Percentiles rank a stretch among this genome's conserved stretches.
Conservation (phyloP, 225 moss, liverwort and hornwort genomes). For the Straminergon stramineum region DNA sequence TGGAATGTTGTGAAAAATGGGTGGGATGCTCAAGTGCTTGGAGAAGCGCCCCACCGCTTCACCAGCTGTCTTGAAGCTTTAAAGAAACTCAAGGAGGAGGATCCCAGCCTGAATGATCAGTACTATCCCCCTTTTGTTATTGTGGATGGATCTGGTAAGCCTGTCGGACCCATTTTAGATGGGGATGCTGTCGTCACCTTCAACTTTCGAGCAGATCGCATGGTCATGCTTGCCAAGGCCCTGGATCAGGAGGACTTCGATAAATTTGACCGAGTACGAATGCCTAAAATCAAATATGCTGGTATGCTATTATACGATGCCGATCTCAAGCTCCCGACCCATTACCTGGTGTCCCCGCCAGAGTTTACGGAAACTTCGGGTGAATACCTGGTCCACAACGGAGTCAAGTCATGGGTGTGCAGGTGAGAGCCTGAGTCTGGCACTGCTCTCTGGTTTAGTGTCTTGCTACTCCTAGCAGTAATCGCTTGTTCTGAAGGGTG, state of each 20-base stretch:
- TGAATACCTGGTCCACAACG: slow-evolving; percentile 86
- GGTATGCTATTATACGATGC: slow-evolving; percentile 96
- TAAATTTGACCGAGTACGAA: slow-evolving; percentile 70
- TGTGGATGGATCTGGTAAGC: slow-evolving; percentile 34
- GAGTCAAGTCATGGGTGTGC: slow-evolving; percentile 90
- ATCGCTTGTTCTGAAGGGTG: not conserved
- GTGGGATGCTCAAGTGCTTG: slow-evolving; percentile 98
- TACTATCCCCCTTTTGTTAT: slow-evolving; percentile 61
- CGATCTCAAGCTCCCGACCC: slow-evolving; percentile 78
- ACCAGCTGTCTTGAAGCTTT: slow-evolving; percentile 45
- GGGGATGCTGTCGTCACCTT: slow-evolving; percentile 60
- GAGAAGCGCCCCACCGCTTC: slow-evolving; percentile 55
- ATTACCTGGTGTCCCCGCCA: slow-evolving; percentile 82
- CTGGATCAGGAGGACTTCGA: slow-evolving; percentile 64
- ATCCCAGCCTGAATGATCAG: slow-evolving; percentile 44
- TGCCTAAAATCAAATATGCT: slow-evolving; percentile 79
- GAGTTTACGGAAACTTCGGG: slow-evolving; percentile 83
- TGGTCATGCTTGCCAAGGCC: slow-evolving; percentile 90
- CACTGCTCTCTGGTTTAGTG: not conserved
- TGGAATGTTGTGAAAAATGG: slow-evolving; percentile 97
- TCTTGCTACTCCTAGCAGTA: not conserved
- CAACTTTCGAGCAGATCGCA: slow-evolving; percentile 59
- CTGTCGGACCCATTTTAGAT: slow-evolving; percentile 49
- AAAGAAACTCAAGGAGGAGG: slow-evolving; percentile 53
- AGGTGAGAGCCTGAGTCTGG: slow-evolving; percentile 40